phyloP scores from a whole-genome alignment of 495 filamentous ascomycete species.

The Saxophila tyrrhenica region DNA sequence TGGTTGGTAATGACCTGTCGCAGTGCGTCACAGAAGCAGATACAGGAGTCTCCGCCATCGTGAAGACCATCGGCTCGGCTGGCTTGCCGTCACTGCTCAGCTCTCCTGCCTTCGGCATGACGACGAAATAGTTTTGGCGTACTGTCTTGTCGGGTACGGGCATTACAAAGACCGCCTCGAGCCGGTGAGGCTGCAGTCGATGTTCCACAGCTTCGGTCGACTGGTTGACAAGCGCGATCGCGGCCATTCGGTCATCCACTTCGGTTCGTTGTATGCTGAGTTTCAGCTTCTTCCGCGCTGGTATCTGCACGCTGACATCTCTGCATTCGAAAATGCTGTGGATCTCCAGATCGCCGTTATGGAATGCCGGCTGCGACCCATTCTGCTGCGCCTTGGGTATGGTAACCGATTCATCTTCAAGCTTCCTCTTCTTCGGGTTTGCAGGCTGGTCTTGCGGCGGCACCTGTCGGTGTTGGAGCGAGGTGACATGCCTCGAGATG shows the following conservation, averaged over 20 bases:
- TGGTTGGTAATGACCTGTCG: conserved; percentile 25
- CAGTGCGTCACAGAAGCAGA: neutral
- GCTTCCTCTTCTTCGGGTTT: conserved; percentile 18
- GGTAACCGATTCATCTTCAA: conserved; percentile 6
- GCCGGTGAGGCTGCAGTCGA: conserved; percentile 55
- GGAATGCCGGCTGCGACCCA: too few species aligned
- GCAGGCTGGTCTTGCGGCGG: neutral
- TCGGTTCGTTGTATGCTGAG: conserved; percentile 45
- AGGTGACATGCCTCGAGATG: conserved; percentile 5
- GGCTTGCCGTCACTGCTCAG: conserved; percentile 15
- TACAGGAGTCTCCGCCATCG: conserved; percentile 52
- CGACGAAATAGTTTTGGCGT: conserved; percentile 77
- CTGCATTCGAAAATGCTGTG: conserved; percentile 14
- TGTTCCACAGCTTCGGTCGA: conserved; percentile 55
- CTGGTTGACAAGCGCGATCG: conserved; percentile 57
- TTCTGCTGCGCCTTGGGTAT: neutral
- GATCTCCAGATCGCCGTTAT: too few species aligned
- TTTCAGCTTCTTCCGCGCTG: conserved; percentile 84
- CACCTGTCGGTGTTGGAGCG: neutral
- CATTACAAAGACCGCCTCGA: conserved; percentile 57
- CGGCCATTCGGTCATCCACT: conserved; percentile 34
- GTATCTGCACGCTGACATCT: conserved; percentile 35
- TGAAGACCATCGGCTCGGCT: conserved; percentile 73
- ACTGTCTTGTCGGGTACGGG: conserved; percentile 86
- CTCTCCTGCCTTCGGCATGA: conserved; percentile 52